A percentile compares a stretch with the other conserved stretches of the same genome.
Conservation (phyloP, 2,329 filamentous ascomycete species). For the Beauveria pseudobassiana region DNA sequence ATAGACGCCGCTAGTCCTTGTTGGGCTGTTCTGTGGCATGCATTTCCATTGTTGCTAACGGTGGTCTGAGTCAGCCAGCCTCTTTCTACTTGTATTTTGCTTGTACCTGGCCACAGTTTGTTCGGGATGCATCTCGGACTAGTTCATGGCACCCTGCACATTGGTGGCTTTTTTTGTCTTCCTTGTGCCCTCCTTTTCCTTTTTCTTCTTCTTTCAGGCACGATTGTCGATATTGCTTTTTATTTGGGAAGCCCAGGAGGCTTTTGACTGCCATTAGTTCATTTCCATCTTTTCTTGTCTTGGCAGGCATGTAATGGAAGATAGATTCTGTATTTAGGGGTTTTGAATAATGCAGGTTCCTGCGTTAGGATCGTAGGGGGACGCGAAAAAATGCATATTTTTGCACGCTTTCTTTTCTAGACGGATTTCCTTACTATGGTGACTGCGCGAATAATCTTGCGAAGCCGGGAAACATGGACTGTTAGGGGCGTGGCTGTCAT, state of each 20-base stretch:
- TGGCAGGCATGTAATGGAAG: constrained; percentile 4
- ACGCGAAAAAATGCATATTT: neutral
- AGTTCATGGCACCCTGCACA: neutral
- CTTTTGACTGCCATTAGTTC: constrained; percentile 1
- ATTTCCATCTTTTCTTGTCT: constrained; percentile 3
- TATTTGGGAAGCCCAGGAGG: constrained; percentile 10
- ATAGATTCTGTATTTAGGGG: constrained; percentile 9
- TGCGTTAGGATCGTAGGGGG: neutral
- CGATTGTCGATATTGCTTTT: constrained; percentile 10
- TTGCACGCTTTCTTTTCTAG: neutral
- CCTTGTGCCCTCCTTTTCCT: neutral
- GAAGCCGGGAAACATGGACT: neutral
- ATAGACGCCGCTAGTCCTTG: neutral
- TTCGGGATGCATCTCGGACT: neutral
- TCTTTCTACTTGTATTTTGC: neutral
- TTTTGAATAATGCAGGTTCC: constrained; percentile 5
- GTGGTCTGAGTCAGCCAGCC: neutral
- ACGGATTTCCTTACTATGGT: neutral
- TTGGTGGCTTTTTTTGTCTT: neutral
- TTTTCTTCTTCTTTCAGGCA: constrained; percentile 11
- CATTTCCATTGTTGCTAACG: neutral
- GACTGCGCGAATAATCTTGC: neutral
- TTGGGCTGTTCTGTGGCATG: neutral
- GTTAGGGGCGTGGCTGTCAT: no score
- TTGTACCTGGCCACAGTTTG: neutral